Evolutionary conservation across 176 grass and related monocot species (phyloP).

Genomic region (Urochloa ruziziensis): DNA sequence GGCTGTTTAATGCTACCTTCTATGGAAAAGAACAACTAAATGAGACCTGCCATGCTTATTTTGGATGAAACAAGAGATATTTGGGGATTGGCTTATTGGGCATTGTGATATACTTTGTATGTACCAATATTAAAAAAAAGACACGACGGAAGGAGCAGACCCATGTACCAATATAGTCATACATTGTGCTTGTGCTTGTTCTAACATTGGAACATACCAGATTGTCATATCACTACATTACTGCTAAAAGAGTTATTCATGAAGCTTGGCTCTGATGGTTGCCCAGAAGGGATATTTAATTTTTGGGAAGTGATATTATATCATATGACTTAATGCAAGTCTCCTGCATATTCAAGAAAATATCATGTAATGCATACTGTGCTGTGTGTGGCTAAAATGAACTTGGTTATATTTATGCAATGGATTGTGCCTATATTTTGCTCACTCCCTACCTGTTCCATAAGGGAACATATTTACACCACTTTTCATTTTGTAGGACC

Average conservation of each 20-base stretch:
- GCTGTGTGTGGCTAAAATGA: conserved; percentile 4
- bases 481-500: conserved; percentile 63
- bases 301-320: background rate
- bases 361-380: background rate
- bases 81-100: background rate
- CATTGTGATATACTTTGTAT: background rate
- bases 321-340: too few relatives aligned
- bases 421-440: background rate
- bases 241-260: background rate
- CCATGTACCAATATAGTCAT: background rate
- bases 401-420: background rate
- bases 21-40: background rate
- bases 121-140: too few relatives aligned
- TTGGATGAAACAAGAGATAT: background rate
- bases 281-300: background rate
- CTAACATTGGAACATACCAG: background rate
- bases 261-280: background rate
- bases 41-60: background rate
- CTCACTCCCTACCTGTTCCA: background rate
- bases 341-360: too few relatives aligned
- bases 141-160: too few relatives aligned
- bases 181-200: background rate
- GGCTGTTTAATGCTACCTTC: background rate
- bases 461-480: background rate
- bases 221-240: background rate